These are phyloP conservation scores for Nicotiana knightiana DNA, from an alignment of 257 asterid genomes.

Conservation along the genomic window DNA sequence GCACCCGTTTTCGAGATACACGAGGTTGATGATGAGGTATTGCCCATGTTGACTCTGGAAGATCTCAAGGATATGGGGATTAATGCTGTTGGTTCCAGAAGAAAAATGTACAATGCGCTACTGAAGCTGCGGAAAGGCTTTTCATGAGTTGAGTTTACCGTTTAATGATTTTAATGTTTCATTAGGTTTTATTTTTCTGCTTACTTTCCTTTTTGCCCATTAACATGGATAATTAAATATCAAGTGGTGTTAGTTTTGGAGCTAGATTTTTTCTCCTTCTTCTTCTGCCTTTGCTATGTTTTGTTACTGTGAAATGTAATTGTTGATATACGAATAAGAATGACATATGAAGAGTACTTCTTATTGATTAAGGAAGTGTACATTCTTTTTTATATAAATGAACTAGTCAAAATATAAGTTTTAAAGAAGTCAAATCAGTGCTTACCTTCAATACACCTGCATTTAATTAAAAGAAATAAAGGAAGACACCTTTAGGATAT, in stretches of 20 bases:
- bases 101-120: conserved; percentile 72
- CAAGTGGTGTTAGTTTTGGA: conserved; percentile 23
- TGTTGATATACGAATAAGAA: conserved; percentile 30
- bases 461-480: neutral
- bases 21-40: conserved; percentile 85
- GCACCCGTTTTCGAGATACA: conserved; percentile 76
- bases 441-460: neutral
- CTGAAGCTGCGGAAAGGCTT: conserved; percentile 66
- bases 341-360: conserved; percentile 15
- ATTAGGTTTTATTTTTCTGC: conserved; percentile 21
- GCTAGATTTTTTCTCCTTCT: conserved; percentile 19
- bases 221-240: conserved; percentile 33
- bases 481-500: neutral
- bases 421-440: neutral
- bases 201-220: conserved; percentile 14
- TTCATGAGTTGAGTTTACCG: conserved; percentile 35
- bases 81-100: conserved; percentile 79
- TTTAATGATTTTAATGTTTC: conserved; percentile 30
- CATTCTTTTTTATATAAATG: neutral
- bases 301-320: conserved; percentile 26
- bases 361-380: neutral
- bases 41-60: conserved; percentile 79
- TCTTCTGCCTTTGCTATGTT: conserved; percentile 16
- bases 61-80: conserved; percentile 96
- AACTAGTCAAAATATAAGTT: neutral